These are phyloP conservation scores for Gracilaria domingensis DNA, from an alignment of 23 red algal species.

Conservation along the genomic window DNA sequence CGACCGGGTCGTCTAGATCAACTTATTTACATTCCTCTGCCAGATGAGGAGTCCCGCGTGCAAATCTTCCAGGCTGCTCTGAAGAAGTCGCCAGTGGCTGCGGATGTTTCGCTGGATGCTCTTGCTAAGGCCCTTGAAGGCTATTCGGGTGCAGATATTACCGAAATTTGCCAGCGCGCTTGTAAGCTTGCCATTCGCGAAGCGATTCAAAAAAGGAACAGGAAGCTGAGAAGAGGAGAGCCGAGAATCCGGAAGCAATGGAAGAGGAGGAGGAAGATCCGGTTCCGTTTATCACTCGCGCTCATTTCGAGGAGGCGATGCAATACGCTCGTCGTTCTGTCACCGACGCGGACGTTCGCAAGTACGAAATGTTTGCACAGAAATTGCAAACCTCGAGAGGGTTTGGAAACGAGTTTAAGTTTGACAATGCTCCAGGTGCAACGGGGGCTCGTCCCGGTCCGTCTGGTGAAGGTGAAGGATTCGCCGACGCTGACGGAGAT, in stretches of 20 bases:
- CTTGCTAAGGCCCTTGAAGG: conserved; percentile 90
- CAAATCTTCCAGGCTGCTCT: conserved; percentile 96
- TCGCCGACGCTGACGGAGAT: conserved; percentile 70
- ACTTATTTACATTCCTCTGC: conserved; percentile 97
- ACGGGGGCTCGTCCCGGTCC: conserved; percentile 30
- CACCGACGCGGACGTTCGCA: conserved; percentile 95
- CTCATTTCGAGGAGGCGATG: conserved; percentile 99
- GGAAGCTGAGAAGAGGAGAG: conserved; percentile 72
- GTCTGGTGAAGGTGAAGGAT: conserved; percentile 49
- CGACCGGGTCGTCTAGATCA: conserved; percentile 98
- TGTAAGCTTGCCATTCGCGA: conserved; percentile 99
- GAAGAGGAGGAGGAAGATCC: conserved; percentile 91
- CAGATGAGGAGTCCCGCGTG: conserved; percentile 86
- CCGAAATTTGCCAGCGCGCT: conserved; percentile 99
- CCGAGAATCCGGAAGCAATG: conserved; percentile 84
- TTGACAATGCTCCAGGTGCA: conserved; percentile 64
- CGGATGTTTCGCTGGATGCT: conserved; percentile 88
- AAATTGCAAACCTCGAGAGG: conserved; percentile 94
- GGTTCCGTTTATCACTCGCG: conserved; percentile 91
- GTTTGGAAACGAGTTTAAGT: conserved; percentile 99
- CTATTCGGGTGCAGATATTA: conserved; percentile 99
- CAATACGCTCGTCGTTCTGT: conserved; percentile 92
- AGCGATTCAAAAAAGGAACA: conserved; percentile 88
- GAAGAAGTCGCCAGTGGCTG: conserved; percentile 93
- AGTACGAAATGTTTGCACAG: conserved; percentile 98